Evolutionary conservation across 73 alveolate genomes (phyloP).

Genomic region (Symbiodinium pilosum): DNA sequence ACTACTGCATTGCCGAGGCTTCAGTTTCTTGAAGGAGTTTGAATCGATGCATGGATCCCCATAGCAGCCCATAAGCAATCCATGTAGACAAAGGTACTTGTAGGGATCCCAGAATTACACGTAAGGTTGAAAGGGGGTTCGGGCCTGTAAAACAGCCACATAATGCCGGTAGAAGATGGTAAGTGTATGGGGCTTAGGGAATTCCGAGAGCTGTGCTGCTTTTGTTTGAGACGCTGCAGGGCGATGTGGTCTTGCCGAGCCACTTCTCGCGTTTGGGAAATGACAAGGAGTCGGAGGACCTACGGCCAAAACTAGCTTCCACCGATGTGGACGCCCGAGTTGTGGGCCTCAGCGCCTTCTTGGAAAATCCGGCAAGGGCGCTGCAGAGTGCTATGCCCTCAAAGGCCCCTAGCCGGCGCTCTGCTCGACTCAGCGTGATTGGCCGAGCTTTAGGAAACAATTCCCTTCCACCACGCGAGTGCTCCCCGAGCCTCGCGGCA

Average conservation of each 20-base stretch:
- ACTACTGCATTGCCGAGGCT: no score
- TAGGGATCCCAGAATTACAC: no score
- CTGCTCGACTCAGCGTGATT: slow-evolving; percentile 33
- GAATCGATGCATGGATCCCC: no score
- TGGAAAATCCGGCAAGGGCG: slow-evolving; percentile 44
- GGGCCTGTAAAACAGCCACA: no score
- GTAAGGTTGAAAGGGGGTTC: no score
- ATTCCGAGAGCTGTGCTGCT: no score
- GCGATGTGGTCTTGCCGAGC: slow-evolving; percentile 64
- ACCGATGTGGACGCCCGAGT: slow-evolving; percentile 67
- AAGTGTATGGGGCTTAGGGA: no score
- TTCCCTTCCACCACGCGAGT: not conserved
- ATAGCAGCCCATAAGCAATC: no score
- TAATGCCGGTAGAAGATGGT: no score
- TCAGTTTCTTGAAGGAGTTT: no score
- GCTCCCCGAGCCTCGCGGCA: slow-evolving; percentile 50
- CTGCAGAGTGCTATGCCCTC: not conserved
- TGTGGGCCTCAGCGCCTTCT: slow-evolving; percentile 34
- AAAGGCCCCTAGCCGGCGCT: not conserved
- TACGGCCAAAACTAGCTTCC: slow-evolving; percentile 49
- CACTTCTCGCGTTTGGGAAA: not conserved
- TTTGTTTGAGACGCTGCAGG: no score
- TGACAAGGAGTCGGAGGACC: slow-evolving; percentile 11
- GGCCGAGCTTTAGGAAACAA: slow-evolving; percentile 54
- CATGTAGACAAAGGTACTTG: no score